Percentiles rank a stretch among this genome's conserved stretches.
phyloP scores from a whole-genome alignment of 1,284 basidiomycete species.

The Puccinia novopanici region DNA sequence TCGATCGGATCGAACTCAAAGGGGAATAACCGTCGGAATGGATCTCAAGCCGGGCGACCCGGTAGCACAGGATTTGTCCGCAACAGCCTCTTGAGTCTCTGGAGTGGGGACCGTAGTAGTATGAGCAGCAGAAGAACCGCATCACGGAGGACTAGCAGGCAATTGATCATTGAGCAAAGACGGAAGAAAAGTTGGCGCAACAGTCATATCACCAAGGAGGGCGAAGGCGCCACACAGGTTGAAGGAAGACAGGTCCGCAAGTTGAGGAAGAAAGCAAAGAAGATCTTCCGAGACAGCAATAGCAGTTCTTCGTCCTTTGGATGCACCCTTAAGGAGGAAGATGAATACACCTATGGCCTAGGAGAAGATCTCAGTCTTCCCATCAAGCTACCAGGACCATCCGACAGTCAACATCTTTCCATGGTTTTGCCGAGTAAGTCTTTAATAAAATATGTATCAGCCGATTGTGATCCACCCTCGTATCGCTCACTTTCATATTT shows the following conservation, averaged over 20 bases:
- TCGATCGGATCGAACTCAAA: not conserved
- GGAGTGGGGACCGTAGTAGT: conserved; percentile 30
- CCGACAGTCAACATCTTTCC: not conserved
- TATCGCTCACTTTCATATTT: not conserved
- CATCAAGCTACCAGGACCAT: conserved; percentile 1
- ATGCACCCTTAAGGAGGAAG: conserved; percentile 11
- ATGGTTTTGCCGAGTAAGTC: conserved; percentile 16
- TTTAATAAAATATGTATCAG: not conserved
- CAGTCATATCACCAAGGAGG: not conserved
- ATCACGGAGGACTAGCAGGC: conserved; percentile 13
- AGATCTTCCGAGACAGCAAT: not conserved
- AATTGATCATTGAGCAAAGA: conserved; percentile 4
- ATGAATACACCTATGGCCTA: conserved; percentile 23
- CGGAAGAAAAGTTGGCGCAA: not conserved
- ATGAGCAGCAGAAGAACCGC: not conserved
- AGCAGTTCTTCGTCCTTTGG: conserved; percentile 31
- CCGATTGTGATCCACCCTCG: not conserved
- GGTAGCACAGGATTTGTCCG: conserved; percentile 16
- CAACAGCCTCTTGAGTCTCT: conserved; percentile 15
- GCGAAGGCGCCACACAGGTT: not conserved
- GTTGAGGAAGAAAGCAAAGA: conserved; percentile 27
- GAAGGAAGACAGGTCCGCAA: conserved; percentile 12
- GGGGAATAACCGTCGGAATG: not conserved
- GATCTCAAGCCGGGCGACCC: not conserved
- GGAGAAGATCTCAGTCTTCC: conserved; percentile 16